These are phyloP conservation scores for Nosema muscidifuracis DNA, from an alignment of 371 early-diverging fungal genomes.

Conservation along the genomic window DNA sequence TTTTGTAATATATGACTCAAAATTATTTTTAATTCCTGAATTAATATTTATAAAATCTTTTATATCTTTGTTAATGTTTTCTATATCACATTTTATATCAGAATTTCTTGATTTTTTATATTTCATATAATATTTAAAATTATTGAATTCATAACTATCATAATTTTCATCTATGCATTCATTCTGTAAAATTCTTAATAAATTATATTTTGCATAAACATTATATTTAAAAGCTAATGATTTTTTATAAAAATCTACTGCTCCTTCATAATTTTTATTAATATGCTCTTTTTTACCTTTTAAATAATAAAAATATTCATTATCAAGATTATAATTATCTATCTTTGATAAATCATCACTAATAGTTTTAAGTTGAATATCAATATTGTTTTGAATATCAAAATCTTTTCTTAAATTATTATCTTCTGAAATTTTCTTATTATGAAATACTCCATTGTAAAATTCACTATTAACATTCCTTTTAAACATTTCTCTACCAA, in stretches of 20 bases:
- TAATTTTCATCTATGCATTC: not conserved
- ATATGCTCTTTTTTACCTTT: slow-evolving; percentile 46
- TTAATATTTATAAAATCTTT: not conserved
- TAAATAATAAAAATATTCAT: slow-evolving; percentile 39
- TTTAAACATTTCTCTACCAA: slow-evolving; percentile 20
- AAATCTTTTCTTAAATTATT: slow-evolving; percentile 26
- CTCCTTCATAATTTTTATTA: slow-evolving; percentile 16
- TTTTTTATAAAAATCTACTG: slow-evolving; percentile 35
- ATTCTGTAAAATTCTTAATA: slow-evolving; percentile 34
- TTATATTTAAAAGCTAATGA: slow-evolving; percentile 14
- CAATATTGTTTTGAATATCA: not conserved
- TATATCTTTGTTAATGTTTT: slow-evolving; percentile 8
- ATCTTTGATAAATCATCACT: not conserved
- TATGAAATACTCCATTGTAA: not conserved
- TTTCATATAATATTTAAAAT: slow-evolving; percentile 22
- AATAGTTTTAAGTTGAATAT: not conserved
- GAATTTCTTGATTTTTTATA: slow-evolving; percentile 4
- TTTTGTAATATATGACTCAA: slow-evolving; percentile 7
- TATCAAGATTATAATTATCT: not conserved
- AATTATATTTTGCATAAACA: slow-evolving; percentile 36
- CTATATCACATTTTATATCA: not conserved
- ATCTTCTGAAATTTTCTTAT: not conserved
- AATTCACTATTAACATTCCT: not conserved
- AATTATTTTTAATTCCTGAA: not conserved
- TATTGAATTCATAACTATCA: slow-evolving; percentile 9